Percentiles rank a stretch among this genome's conserved stretches.
These are phyloP conservation scores for Nitzschia sp. DNA, from an alignment of 108 stramenopile species.

Conservation along the genomic window DNA sequence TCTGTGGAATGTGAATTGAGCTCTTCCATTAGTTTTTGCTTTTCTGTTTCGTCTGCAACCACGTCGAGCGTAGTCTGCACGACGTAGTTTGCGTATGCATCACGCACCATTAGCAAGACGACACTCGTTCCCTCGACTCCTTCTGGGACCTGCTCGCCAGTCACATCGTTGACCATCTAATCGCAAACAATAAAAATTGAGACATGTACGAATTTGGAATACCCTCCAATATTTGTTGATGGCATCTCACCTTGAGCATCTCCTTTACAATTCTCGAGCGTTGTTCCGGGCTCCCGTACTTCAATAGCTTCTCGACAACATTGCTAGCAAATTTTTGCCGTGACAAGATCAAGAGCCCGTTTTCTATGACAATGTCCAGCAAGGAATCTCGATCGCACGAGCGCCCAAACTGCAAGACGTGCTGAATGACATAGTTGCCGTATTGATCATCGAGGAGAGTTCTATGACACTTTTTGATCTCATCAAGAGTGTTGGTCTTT, in stretches of 20 bases:
- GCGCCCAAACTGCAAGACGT: slow-evolving; percentile 88
- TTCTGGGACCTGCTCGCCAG: slow-evolving; percentile 17
- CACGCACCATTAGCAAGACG: slow-evolving; percentile 91
- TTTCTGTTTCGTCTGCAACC: slow-evolving; percentile 74
- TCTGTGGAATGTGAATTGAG: slow-evolving; percentile 70
- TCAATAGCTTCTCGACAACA: slow-evolving; percentile 95
- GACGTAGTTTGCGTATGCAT: slow-evolving; percentile 97
- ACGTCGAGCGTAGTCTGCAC: slow-evolving; percentile 89
- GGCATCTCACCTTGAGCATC: slow-evolving; percentile 57
- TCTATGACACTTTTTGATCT: slow-evolving; percentile 60
- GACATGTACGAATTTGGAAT: too few relatives aligned
- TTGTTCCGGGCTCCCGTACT: slow-evolving; percentile 87
- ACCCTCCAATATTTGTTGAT: too few relatives aligned
- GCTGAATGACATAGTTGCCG: slow-evolving; percentile 93
- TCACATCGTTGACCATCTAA: slow-evolving; percentile 55
- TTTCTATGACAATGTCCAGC: slow-evolving; percentile 71
- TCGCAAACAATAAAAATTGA: too few relatives aligned
- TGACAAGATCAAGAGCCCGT: slow-evolving; percentile 85
- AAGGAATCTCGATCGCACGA: slow-evolving; percentile 76
- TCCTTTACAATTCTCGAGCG: slow-evolving; percentile 75
- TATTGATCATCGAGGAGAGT: slow-evolving; percentile 86
- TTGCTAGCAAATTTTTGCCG: slow-evolving; percentile 98
- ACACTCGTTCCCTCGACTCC: slow-evolving; percentile 63
- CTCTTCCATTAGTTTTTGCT: slow-evolving; percentile 62
- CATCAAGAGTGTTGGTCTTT: slow-evolving; percentile 66